These are phyloP conservation scores for Alternaria arborescens DNA, from an alignment of 2,329 filamentous ascomycete species.

Conservation along the genomic window DNA sequence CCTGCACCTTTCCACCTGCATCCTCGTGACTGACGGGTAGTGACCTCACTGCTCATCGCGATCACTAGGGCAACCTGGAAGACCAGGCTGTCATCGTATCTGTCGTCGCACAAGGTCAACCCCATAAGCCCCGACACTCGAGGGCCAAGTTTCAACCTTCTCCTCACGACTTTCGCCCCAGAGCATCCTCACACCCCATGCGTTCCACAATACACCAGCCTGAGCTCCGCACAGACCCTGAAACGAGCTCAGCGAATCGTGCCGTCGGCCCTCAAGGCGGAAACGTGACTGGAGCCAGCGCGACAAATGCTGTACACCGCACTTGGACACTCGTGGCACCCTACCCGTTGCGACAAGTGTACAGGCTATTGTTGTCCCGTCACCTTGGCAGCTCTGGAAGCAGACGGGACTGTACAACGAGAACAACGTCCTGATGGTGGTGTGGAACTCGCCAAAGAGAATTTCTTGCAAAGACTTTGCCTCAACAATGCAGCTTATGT, in stretches of 20 bases:
- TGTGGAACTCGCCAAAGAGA: background rate
- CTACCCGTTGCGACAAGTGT: slow-evolving; percentile 10
- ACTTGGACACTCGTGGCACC: slow-evolving; percentile 10
- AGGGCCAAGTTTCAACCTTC: slow-evolving; percentile 6
- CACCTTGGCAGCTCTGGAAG: slow-evolving; percentile 26
- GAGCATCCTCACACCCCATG: slow-evolving; percentile 25
- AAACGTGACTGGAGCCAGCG: slow-evolving; percentile 31
- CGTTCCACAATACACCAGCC: slow-evolving; percentile 25
- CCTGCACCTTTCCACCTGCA: background rate
- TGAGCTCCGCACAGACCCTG: slow-evolving; percentile 24
- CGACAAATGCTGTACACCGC: slow-evolving; percentile 1
- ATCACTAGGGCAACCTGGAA: slow-evolving; percentile 10
- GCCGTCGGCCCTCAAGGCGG: slow-evolving; percentile 16
- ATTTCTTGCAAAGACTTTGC: slow-evolving; percentile 16
- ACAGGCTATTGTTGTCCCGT: slow-evolving; percentile 17
- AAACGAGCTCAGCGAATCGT: slow-evolving; percentile 35
- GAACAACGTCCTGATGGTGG: background rate
- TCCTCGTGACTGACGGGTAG: slow-evolving; percentile 3
- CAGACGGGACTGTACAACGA: background rate
- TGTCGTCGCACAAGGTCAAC: background rate
- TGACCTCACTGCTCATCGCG: slow-evolving; percentile 2
- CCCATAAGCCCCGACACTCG: background rate
- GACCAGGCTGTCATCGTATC: background rate
- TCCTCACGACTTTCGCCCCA: background rate
- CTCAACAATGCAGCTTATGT: slow-evolving; percentile 10